A percentile compares a stretch with the other conserved stretches of the same genome.
Evolutionary conservation across 2,329 filamentous ascomycete species (phyloP).

Genomic region (Beauveria sp.): DNA sequence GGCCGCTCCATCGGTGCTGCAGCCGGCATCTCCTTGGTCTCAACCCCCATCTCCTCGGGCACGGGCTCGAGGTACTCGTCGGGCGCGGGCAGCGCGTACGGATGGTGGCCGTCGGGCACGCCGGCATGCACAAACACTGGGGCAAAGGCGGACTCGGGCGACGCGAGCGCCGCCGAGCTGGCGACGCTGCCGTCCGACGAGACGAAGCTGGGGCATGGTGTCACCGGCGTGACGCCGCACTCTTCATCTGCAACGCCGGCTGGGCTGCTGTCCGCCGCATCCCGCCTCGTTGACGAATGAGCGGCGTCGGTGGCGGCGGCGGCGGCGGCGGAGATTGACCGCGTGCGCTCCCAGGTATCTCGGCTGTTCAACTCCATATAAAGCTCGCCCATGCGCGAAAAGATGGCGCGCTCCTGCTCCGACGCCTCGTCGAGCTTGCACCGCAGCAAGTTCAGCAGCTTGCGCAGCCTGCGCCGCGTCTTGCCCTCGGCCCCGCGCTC

Average conservation of each 20-base stretch:
- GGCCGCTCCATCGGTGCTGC: background rate
- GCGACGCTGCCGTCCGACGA: slow-evolving; percentile 8
- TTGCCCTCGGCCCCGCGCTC: slow-evolving; percentile 17
- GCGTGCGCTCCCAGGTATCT: slow-evolving; percentile 26
- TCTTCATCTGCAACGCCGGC: slow-evolving; percentile 17
- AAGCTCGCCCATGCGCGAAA: slow-evolving; percentile 40
- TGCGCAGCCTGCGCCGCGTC: slow-evolving; percentile 27
- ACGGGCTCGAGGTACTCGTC: background rate
- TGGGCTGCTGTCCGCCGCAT: no score
- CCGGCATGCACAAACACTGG: background rate
- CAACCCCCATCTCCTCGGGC: background rate
- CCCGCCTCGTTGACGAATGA: background rate
- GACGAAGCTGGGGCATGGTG: slow-evolving; percentile 13
- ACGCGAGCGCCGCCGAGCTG: background rate
- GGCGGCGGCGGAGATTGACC: background rate
- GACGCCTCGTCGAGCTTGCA: slow-evolving; percentile 36
- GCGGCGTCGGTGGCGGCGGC: no score
- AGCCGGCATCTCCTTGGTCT: background rate
- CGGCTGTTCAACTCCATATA: slow-evolving; percentile 40
- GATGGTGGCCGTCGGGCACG: background rate
- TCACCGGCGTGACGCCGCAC: slow-evolving; percentile 12
- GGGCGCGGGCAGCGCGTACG: background rate
- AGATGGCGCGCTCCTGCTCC: slow-evolving; percentile 38
- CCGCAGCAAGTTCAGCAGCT: slow-evolving; percentile 34
- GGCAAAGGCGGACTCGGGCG: background rate